A percentile compares a stretch with the other conserved stretches of the same genome.
phyloP scores from a whole-genome alignment of 345 rosid genomes.

The Populus simonii region DNA sequence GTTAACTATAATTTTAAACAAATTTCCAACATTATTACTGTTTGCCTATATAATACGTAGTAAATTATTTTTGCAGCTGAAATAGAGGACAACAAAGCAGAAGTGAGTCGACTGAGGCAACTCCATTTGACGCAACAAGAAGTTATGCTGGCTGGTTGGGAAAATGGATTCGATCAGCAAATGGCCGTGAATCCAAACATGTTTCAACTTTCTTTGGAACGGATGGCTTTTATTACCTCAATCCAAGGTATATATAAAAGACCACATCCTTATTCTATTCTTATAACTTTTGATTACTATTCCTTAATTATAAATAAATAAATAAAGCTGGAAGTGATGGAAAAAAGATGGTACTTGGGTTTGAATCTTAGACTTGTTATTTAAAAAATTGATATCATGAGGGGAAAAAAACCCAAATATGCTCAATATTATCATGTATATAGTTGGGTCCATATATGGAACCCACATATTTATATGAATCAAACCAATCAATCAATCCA shows the following conservation, averaged over 20 bases:
- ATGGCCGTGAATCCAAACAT: conserved; percentile 2
- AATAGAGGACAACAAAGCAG: conserved; percentile 22
- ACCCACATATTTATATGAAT: too few relatives aligned
- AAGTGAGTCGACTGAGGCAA: conserved; percentile 21
- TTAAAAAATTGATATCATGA: too few relatives aligned
- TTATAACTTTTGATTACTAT: too few relatives aligned
- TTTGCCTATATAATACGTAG: background rate
- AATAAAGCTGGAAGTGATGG: background rate
- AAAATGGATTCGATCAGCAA: conserved; percentile 5
- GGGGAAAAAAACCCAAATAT: too few relatives aligned
- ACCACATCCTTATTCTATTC: background rate
- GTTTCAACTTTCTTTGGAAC: background rate
- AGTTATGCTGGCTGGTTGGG: conserved; percentile 6
- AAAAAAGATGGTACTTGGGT: too few relatives aligned
- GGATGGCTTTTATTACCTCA: background rate
- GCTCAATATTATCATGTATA: too few relatives aligned
- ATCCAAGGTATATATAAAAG: background rate
- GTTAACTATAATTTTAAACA: too few relatives aligned
- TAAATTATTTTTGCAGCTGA: conserved; percentile 15
- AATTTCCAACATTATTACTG: background rate
- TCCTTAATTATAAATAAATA: background rate
- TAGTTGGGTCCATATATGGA: too few relatives aligned
- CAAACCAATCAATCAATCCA: too few relatives aligned
- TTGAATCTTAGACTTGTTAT: too few relatives aligned
- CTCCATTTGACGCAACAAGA: conserved; percentile 10